These are phyloP conservation scores for Mycena latifolia DNA, from an alignment of 768 basidiomycete genomes.

Conservation along the genomic window DNA sequence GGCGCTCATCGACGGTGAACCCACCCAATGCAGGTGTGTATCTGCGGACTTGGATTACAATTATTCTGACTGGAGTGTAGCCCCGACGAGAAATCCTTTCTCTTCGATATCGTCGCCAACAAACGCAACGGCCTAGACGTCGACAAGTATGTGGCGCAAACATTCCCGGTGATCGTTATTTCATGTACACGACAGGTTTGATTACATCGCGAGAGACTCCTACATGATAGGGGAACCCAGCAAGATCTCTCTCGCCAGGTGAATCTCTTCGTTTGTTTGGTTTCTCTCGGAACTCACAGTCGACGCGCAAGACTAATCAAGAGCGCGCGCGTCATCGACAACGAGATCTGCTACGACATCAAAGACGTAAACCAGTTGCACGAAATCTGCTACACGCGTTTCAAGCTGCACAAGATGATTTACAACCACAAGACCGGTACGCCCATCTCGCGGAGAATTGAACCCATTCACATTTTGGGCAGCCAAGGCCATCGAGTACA, in stretches of 20 bases:
- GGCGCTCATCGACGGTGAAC: slow-evolving; percentile 81
- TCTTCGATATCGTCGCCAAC: slow-evolving; percentile 91
- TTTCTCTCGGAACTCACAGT: not conserved
- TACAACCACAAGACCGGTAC: slow-evolving; percentile 85
- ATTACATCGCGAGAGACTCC: slow-evolving; percentile 84
- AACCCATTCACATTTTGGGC: slow-evolving; percentile 7
- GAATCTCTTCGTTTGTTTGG: slow-evolving; percentile 32
- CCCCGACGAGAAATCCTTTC: slow-evolving; percentile 70
- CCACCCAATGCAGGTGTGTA: slow-evolving; percentile 59
- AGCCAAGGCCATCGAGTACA: slow-evolving; percentile 86
- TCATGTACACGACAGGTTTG: slow-evolving; percentile 63
- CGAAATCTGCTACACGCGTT: slow-evolving; percentile 79
- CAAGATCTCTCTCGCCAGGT: slow-evolving; percentile 64
- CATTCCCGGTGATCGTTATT: slow-evolving; percentile 1
- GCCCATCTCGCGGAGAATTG: slow-evolving; percentile 28
- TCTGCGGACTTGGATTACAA: not conserved
- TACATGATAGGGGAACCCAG: slow-evolving; percentile 76
- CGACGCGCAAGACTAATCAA: slow-evolving; percentile 69
- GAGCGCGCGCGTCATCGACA: slow-evolving; percentile 80
- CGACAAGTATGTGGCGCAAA: slow-evolving; percentile 70
- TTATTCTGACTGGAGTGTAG: slow-evolving; percentile 35
- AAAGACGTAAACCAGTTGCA: slow-evolving; percentile 85
- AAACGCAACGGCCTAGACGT: slow-evolving; percentile 87
- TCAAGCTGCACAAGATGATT: slow-evolving; percentile 85
- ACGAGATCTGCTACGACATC: slow-evolving; percentile 84